Conservation (phyloP, 2,329 filamentous ascomycete species). For the Fusarium proliferatum region DNA sequence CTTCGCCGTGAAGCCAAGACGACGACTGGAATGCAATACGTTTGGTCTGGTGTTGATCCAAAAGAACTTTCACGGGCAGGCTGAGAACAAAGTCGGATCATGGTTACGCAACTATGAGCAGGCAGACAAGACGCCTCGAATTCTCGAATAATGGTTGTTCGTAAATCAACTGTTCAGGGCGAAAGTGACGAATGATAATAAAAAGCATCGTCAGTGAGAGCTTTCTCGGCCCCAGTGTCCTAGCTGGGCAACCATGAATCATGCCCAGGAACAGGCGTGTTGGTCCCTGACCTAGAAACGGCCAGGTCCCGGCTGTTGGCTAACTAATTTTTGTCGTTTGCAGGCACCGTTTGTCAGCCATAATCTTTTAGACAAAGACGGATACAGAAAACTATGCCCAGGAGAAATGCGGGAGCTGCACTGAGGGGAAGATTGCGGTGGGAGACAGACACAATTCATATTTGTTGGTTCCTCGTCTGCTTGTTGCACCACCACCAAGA, state of each 20-base stretch:
- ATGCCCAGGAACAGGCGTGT: neutral
- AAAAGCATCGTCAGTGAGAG: neutral
- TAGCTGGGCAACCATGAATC: neutral
- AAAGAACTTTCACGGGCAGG: neutral
- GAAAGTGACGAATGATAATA: neutral
- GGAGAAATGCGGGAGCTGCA: constrained; percentile 26
- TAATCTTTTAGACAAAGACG: neutral
- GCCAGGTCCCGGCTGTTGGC: neutral
- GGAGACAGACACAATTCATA: neutral
- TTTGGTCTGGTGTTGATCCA: constrained; percentile 6
- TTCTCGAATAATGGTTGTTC: neutral
- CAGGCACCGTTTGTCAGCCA: neutral
- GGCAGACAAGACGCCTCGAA: neutral
- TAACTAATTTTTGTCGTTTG: neutral
- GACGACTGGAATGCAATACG: constrained; percentile 5
- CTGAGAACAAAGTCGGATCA: neutral
- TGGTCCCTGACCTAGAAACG: constrained; percentile 1
- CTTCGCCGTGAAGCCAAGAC: neutral
- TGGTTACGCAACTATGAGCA: neutral
- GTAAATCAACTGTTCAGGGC: neutral
- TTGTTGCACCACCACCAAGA: neutral
- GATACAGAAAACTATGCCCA: neutral
- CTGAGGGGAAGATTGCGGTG: neutral
- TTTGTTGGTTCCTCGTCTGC: neutral
- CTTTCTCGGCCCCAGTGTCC: neutral